Percentiles rank a stretch among this genome's conserved stretches.
Conservation (phyloP, 495 filamentous ascomycete species). For the Mytilinidion resinicola region DNA sequence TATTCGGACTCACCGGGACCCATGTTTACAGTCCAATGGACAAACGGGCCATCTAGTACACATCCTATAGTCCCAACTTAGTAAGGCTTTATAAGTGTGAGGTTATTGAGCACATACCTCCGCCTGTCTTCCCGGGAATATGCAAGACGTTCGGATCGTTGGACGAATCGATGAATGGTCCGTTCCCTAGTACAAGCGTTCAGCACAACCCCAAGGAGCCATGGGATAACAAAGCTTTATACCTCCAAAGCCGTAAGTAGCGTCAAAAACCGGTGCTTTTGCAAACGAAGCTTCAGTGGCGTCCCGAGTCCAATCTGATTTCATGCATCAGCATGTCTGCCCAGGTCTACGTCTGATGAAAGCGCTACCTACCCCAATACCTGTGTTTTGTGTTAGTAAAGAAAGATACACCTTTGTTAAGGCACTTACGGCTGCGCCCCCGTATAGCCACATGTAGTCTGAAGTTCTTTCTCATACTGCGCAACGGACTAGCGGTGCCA, state of each 20-base stretch:
- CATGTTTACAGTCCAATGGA: background rate
- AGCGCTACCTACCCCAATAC: background rate
- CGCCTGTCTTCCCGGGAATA: background rate
- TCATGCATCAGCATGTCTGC: background rate
- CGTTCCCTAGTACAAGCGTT: background rate
- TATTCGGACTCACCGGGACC: background rate
- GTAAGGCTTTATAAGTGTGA: background rate
- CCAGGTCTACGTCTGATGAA: background rate
- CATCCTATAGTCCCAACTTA: background rate
- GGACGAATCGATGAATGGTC: background rate
- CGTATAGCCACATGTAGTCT: background rate
- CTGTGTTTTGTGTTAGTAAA: background rate
- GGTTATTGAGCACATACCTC: background rate
- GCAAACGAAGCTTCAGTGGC: background rate
- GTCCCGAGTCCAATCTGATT: background rate
- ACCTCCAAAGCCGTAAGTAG: background rate
- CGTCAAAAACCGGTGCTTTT: background rate
- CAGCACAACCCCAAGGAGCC: no score
- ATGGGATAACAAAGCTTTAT: no score
- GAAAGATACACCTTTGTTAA: background rate
- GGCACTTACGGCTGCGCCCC: background rate
- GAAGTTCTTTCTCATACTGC: constrained; percentile 2
- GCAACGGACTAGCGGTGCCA: constrained; percentile 3
- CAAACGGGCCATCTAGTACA: constrained; percentile 1
- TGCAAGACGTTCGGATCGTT: background rate